Conservation (phyloP, 1,284 basidiomycete genomes). For the Stereum hirsutum region DNA sequence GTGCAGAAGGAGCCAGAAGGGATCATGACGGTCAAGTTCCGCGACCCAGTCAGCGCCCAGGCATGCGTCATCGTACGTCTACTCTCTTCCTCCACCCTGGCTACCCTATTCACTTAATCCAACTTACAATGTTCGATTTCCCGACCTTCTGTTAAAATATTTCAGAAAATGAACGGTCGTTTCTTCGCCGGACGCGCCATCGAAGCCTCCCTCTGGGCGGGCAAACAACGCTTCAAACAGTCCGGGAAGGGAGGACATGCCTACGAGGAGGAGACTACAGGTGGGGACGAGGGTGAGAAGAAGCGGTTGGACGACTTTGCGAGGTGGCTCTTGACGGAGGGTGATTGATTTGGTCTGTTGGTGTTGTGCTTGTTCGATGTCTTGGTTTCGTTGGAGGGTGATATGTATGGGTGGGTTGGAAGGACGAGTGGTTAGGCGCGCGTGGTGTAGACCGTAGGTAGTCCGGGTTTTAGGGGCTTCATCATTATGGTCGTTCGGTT, state of each 20-base stretch:
- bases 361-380: background rate
- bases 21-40: slow-evolving; percentile 95
- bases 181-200: slow-evolving; percentile 85
- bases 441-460: background rate
- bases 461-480: background rate
- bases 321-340: slow-evolving; percentile 75
- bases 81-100: background rate
- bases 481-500: background rate
- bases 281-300: slow-evolving; percentile 69
- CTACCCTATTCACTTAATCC: background rate
- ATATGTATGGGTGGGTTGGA: background rate
- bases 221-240: slow-evolving; percentile 76
- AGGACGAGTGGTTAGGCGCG: background rate
- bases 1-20: slow-evolving; percentile 86
- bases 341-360: slow-evolving; percentile 35
- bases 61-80: slow-evolving; percentile 77
- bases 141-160: too few relatives aligned
- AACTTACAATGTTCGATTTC: background rate
- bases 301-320: slow-evolving; percentile 83
- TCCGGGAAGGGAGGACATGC: slow-evolving; percentile 42
- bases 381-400: background rate
- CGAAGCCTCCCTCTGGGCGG: slow-evolving; percentile 73
- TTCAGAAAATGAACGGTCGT: slow-evolving; percentile 92
- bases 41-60: slow-evolving; percentile 78
- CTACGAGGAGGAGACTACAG: slow-evolving; percentile 48